Evolutionary conservation across 2,329 filamentous ascomycete genomes (phyloP).

Genomic region (Metarhizium guizhouense): DNA sequence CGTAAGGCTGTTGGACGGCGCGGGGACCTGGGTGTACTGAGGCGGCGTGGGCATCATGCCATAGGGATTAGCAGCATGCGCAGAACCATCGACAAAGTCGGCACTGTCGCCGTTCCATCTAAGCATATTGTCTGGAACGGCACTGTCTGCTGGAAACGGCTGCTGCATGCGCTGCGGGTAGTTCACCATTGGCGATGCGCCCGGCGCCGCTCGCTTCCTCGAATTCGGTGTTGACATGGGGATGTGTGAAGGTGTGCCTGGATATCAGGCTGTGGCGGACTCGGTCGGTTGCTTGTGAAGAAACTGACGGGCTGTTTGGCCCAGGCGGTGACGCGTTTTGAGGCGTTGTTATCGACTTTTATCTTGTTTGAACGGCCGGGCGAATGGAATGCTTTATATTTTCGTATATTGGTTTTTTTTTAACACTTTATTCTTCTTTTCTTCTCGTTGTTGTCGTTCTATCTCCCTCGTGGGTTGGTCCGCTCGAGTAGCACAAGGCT

Average conservation of each 20-base stretch:
- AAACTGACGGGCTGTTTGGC: neutral
- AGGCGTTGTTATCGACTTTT: neutral
- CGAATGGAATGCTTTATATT: no score
- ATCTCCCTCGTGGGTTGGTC: neutral
- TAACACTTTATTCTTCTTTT: no score
- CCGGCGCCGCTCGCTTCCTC: slow-evolving; percentile 68
- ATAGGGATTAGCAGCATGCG: slow-evolving; percentile 26
- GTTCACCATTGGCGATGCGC: slow-evolving; percentile 54
- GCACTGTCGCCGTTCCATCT: slow-evolving; percentile 35
- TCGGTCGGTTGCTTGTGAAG: neutral
- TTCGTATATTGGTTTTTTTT: no score
- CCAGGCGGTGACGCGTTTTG: neutral
- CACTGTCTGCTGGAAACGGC: slow-evolving; percentile 34
- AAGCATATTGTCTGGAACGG: slow-evolving; percentile 37
- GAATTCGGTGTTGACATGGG: slow-evolving; percentile 41
- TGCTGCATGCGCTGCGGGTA: slow-evolving; percentile 41
- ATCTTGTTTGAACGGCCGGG: no score
- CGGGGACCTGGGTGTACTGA: slow-evolving; percentile 22
- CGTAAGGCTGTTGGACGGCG: slow-evolving; percentile 42
- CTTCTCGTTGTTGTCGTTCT: neutral
- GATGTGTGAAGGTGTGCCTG: neutral
- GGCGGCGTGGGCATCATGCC: slow-evolving; percentile 28
- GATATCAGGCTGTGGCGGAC: neutral
- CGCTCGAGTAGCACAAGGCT: neutral
- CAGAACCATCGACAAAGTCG: slow-evolving; percentile 26